phyloP scores from a whole-genome alignment of 2,329 filamentous ascomycete species.

The Aspergillus tamarii region DNA sequence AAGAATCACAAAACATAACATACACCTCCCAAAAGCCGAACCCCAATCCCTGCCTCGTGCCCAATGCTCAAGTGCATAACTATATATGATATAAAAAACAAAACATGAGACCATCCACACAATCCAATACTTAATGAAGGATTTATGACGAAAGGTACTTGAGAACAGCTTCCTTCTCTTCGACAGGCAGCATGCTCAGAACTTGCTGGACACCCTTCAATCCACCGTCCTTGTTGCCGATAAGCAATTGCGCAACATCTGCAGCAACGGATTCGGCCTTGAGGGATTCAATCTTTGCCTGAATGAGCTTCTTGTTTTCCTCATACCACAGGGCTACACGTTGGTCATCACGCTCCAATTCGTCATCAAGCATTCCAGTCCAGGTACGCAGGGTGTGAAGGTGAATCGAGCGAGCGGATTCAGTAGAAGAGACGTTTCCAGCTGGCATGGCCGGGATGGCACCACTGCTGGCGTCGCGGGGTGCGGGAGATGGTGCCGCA shows the following conservation, averaged over 20 bases:
- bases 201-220: slow-evolving; percentile 87
- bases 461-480: slow-evolving; percentile 37
- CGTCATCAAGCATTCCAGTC: slow-evolving; percentile 67
- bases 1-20: slow-evolving; percentile 6
- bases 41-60: neutral
- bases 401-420: slow-evolving; percentile 64
- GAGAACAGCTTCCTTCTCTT: slow-evolving; percentile 83
- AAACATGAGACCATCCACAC: neutral
- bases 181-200: slow-evolving; percentile 81
- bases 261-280: slow-evolving; percentile 73
- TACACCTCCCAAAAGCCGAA: slow-evolving; percentile 7
- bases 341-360: slow-evolving; percentile 78
- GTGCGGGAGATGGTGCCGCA: slow-evolving; percentile 44
- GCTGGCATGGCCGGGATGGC: slow-evolving; percentile 46
- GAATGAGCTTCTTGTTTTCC: slow-evolving; percentile 81
- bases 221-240: slow-evolving; percentile 67
- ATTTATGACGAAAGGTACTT: slow-evolving; percentile 49
- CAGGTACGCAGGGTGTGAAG: slow-evolving; percentile 79
- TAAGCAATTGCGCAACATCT: slow-evolving; percentile 70
- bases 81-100: neutral
- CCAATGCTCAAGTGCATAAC: neutral
- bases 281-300: slow-evolving; percentile 80
- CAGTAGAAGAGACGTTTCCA: slow-evolving; percentile 34
- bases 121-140: neutral
- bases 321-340: slow-evolving; percentile 95